Evolutionary conservation across 177 flowering plant species (phyloP).

Genomic region (Vitis hybrid): DNA sequence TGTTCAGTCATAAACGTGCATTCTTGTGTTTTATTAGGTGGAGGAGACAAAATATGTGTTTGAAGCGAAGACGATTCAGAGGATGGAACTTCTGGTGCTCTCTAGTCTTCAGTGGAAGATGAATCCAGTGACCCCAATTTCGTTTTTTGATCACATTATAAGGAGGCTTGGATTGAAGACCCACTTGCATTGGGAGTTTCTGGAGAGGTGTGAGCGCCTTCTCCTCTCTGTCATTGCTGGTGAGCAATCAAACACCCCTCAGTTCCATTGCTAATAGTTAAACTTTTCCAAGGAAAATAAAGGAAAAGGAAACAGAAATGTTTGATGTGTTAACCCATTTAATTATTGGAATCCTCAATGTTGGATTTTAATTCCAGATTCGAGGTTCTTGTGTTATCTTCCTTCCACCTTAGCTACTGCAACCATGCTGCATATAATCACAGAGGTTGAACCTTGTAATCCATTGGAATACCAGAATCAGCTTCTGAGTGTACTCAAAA

Average conservation of each 20-base stretch:
- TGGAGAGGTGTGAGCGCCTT: slow-evolving; percentile 39
- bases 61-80: slow-evolving; percentile 51
- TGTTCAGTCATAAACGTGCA: slow-evolving; percentile 1
- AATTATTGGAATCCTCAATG: not conserved
- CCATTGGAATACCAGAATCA: slow-evolving; percentile 46
- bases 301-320: not conserved
- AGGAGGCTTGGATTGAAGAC: slow-evolving; percentile 44
- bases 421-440: slow-evolving; percentile 56
- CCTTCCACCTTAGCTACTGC: slow-evolving; percentile 73
- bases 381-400: slow-evolving; percentile 40
- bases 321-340: not conserved
- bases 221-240: slow-evolving; percentile 46
- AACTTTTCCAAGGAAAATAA: not conserved
- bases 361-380: slow-evolving; percentile 42
- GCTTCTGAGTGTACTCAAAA: slow-evolving; percentile 50
- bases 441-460: slow-evolving; percentile 51
- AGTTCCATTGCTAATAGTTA: not conserved
- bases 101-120: slow-evolving; percentile 57
- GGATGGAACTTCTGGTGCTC: slow-evolving; percentile 59
- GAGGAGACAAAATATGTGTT: slow-evolving; percentile 43
- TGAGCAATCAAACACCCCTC: slow-evolving; percentile 16
- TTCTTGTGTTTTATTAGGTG: slow-evolving; percentile 33
- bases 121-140: slow-evolving; percentile 55
- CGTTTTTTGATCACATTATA: slow-evolving; percentile 39
- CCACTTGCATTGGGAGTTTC: slow-evolving; percentile 33